Evolutionary conservation across 2,329 filamentous ascomycete species (phyloP), one percentile per base, ranked within the genome.

Genomic region (Colletotrichum orbiculare): DNA sequence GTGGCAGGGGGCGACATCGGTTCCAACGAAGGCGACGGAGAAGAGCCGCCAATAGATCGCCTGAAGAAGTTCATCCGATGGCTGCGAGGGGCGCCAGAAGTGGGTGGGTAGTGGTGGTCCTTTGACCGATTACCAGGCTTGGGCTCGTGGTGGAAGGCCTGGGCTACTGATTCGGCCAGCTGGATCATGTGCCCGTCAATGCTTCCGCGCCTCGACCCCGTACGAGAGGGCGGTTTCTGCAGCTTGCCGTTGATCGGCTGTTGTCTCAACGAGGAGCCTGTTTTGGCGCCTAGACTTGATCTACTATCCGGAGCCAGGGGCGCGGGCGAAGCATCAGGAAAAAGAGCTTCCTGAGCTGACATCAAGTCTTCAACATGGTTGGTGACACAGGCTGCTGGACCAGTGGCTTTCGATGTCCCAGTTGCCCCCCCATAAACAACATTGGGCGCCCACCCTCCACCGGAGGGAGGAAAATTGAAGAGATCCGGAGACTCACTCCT

Each of bases 201-300:
- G 41, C 75, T 80, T 49, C 73, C 74, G 43, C 71, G 70, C 41
- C 73, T 48, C 12, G 47, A 66, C 1, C 49, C 62, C 6, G 63
- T 64, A 6, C 72, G 70, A 1, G 67, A 66, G 1, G 73, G 72
- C 8, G 73, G 73, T 34, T 70, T 74, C 7, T 71, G 72, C 6
- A 70, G 54, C 60, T 71, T 72, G 2, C 69, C 66, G 34, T 67
- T 69, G 12, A 58, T 60, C 2, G 68, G 54, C 0, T 65, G 60
- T 9, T 61, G 68, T 2, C 68, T 68, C 4, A 74, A 69, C 61
- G 69, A 70, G 1, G 74, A 73, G 15, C 79, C 79, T 0, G 80
- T 83, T 39, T 77, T 79, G 2, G 83, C 82, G 54, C 84, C 79
- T 4, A 88, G 73, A 68, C 85, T 88, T 4, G 85, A 87, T 54